Base-by-base conservation (phyloP, 495 filamentous ascomycete genomes). In the Filosporella fistucella region DNA sequence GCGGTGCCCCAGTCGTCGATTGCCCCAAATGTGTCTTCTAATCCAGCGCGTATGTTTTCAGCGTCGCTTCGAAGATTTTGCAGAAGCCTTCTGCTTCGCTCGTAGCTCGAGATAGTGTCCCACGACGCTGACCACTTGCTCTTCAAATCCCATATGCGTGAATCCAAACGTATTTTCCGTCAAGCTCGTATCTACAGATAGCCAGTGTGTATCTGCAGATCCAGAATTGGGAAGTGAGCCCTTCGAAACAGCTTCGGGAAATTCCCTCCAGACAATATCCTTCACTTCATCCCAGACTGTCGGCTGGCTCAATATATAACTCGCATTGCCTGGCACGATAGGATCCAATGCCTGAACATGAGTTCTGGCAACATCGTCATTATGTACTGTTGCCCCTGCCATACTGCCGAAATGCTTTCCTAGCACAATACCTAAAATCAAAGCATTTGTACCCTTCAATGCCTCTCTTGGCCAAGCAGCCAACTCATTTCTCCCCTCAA, bases 91-190 rank as follows among this genome's bases (percentile, higher is more conserved):
- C n/a, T n/a, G n/a, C n/a, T n/a, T n/a, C n/a, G n/a, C n/a, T n/a
- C n/a, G n/a, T n/a, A n/a, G n/a, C n/a, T n/a, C 63, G 14, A 69
- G 54, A 50, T 61, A 68, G 20, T 70, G 66, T 25, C 52, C 55
- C 11, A 67, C 60, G 2, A 65, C 56, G 51, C 62, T 66, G 57
- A 63, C 62, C 8, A 78, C 64, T 46, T 71, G 73, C 49, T 77
- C 68, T 54, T 71, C 66, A 54, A 71, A 76, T 18, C 56, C 52
- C 14, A 49, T 43, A 47, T 72, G 71, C 37, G 64, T 56, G 60
- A 74, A 68, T 4, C 72, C 72, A 57, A 80, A 72, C 2, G 59
- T 60, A 24, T 62, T 59, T 47, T 74, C 68, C 10, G 71, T 72
- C 4, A 62, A 30, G 35, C 57, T 63, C 16, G 64, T 55, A 57